Percentiles rank a stretch among this genome's conserved stretches.
Conservation (phyloP, 768 basidiomycete genomes). For the Pisolithus microcarpus region DNA sequence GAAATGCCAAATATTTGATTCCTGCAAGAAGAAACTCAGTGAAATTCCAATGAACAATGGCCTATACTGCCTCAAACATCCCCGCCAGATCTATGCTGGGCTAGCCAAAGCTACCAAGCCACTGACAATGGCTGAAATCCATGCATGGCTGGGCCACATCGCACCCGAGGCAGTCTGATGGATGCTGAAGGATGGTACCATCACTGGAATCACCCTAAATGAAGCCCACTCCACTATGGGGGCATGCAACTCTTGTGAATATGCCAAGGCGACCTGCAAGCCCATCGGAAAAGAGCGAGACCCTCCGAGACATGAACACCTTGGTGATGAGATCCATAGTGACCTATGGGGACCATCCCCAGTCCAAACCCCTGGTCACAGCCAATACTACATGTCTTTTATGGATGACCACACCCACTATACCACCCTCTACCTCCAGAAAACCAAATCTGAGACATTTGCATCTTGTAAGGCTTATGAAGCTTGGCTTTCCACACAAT, state of each 20-base stretch:
- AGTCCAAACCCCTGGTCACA: constrained; percentile 16
- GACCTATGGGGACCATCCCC: constrained; percentile 43
- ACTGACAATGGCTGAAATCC: too few species aligned
- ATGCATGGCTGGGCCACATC: too few species aligned
- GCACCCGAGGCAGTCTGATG: too few species aligned
- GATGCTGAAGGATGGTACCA: too few species aligned
- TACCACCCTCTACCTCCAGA: background rate
- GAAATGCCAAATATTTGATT: too few species aligned
- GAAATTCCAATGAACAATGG: too few species aligned
- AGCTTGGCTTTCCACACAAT: background rate
- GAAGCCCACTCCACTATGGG: constrained; percentile 2
- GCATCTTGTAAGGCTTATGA: background rate
- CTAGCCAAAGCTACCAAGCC: too few species aligned
- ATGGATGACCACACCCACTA: constrained; percentile 5
- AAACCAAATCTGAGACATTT: constrained; percentile 6
- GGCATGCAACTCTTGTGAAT: constrained; percentile 7
- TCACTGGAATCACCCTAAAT: too few species aligned
- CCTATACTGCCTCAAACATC: too few species aligned
- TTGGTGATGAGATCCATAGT: too few species aligned
- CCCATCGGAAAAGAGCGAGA: constrained; percentile 4
- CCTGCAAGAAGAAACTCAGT: too few species aligned
- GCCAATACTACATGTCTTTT: constrained; percentile 6
- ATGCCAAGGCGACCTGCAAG: constrained; percentile 6
- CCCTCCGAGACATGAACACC: background rate
- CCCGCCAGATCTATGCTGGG: too few species aligned